phyloP scores from a whole-genome alignment of 2,329 filamentous ascomycete species.

The Fusarium multiceps region DNA sequence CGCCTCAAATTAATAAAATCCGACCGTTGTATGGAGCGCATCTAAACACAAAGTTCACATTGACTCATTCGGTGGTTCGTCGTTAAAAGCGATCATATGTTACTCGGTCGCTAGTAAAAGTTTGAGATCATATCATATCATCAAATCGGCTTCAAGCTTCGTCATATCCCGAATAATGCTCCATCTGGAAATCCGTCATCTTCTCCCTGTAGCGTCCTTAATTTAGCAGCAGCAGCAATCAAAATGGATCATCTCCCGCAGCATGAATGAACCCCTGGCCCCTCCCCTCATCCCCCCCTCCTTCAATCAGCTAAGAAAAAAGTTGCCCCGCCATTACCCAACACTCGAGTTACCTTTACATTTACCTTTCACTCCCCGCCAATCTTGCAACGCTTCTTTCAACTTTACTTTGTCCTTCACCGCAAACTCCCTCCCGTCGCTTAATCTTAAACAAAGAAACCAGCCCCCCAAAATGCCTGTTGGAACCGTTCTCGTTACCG shows the following conservation, averaged over 20 bases:
- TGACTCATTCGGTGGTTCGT: slow-evolving; percentile 11
- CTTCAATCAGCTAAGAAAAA: slow-evolving; percentile 15
- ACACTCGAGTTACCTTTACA: slow-evolving; percentile 5
- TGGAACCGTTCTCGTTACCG: slow-evolving; percentile 90
- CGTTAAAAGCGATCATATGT: background rate
- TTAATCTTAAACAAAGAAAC: slow-evolving; percentile 42
- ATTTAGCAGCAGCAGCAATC: slow-evolving; percentile 23
- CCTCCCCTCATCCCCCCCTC: slow-evolving; percentile 7
- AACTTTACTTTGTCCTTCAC: slow-evolving; percentile 32
- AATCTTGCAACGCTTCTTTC: slow-evolving; percentile 25
- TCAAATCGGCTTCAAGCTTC: slow-evolving; percentile 6
- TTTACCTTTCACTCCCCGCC: slow-evolving; percentile 30
- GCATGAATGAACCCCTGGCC: slow-evolving; percentile 1
- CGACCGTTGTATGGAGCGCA: slow-evolving; percentile 23
- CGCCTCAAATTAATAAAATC: slow-evolving; percentile 9
- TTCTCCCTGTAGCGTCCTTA: slow-evolving; percentile 6
- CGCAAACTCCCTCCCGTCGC: slow-evolving; percentile 30
- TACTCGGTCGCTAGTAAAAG: background rate
- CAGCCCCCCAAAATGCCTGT: slow-evolving; percentile 70
- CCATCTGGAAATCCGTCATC: slow-evolving; percentile 7
- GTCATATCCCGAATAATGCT: slow-evolving; percentile 13
- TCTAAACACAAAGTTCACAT: background rate
- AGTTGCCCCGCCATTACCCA: slow-evolving; percentile 36
- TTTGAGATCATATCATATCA: background rate
- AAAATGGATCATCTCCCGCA: slow-evolving; percentile 11